A percentile compares a stretch with the other conserved stretches of the same genome.
Conservation (phyloP, 2,329 filamentous ascomycete genomes). For the Ophiostoma quercus region DNA sequence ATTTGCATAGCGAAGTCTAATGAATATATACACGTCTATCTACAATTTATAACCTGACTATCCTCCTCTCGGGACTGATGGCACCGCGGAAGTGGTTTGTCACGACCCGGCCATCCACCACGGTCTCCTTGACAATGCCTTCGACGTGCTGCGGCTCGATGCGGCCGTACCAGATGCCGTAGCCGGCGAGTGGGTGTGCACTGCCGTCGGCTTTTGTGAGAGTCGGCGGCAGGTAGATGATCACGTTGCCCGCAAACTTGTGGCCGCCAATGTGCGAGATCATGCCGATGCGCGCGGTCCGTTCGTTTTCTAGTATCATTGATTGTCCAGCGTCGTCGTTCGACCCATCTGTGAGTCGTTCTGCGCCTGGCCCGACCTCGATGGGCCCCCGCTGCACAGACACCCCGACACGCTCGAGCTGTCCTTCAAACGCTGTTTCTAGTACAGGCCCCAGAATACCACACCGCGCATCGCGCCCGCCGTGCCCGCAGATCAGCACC, state of each 20-base stretch:
- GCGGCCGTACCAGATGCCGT: slow-evolving; percentile 76
- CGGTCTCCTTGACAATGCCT: slow-evolving; percentile 66
- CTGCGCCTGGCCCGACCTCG: slow-evolving; percentile 32
- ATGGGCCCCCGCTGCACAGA: slow-evolving; percentile 45
- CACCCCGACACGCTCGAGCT: slow-evolving; percentile 48
- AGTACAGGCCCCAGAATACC: slow-evolving; percentile 74
- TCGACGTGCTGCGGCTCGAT: slow-evolving; percentile 72
- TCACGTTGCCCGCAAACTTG: slow-evolving; percentile 80
- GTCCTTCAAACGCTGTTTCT: slow-evolving; percentile 60
- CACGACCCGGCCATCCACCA: slow-evolving; percentile 62
- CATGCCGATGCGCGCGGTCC: slow-evolving; percentile 56
- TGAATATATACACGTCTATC: neutral
- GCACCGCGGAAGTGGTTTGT: slow-evolving; percentile 67
- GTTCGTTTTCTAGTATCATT: neutral
- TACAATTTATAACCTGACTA: slow-evolving; percentile 37
- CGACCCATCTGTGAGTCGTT: neutral
- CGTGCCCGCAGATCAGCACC: slow-evolving; percentile 87
- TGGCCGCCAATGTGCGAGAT: slow-evolving; percentile 81
- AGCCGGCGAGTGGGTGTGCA: slow-evolving; percentile 59
- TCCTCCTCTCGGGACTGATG: slow-evolving; percentile 51
- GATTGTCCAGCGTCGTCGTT: neutral
- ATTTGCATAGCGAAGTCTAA: slow-evolving; percentile 14
- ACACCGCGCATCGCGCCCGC: slow-evolving; percentile 73
- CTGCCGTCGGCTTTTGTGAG: slow-evolving; percentile 38
- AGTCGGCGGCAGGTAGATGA: slow-evolving; percentile 66